These are phyloP conservation scores for Diaporthe destruens DNA, from an alignment of 2,329 filamentous ascomycete genomes.

Conservation along the genomic window DNA sequence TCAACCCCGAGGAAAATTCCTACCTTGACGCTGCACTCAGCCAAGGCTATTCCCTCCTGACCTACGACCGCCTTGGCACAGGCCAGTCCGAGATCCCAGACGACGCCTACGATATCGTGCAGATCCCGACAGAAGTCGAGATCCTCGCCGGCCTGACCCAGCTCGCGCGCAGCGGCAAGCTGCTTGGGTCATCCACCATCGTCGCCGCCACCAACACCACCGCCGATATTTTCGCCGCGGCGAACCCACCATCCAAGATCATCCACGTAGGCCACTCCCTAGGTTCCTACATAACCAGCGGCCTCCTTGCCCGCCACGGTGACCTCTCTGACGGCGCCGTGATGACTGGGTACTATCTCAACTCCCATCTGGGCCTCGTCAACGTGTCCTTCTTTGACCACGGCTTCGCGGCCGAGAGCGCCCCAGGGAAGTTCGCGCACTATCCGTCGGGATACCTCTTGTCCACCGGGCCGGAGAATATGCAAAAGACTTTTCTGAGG, in stretches of 20 bases:
- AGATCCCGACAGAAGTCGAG: conserved; percentile 55
- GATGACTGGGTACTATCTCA: conserved; percentile 54
- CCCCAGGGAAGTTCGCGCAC: conserved; percentile 43
- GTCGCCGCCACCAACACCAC: conserved; percentile 39
- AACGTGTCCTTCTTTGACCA: conserved; percentile 43
- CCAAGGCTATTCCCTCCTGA: conserved; percentile 55
- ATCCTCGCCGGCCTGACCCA: conserved; percentile 53
- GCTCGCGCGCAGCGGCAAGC: conserved; percentile 51
- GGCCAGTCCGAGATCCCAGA: conserved; percentile 52
- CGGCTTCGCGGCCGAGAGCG: conserved; percentile 44
- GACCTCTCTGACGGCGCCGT: conserved; percentile 53
- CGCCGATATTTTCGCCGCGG: conserved; percentile 41
- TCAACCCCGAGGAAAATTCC: conserved; percentile 50
- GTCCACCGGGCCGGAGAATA: conserved; percentile 43
- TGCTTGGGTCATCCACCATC: conserved; percentile 46
- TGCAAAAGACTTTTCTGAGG: conserved; percentile 53
- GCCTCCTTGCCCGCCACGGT: conserved; percentile 43
- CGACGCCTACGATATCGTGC: conserved; percentile 55
- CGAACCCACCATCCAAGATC: conserved; percentile 48
- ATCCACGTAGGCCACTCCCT: conserved; percentile 47
- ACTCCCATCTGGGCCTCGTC: conserved; percentile 42
- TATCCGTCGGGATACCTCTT: conserved; percentile 46
- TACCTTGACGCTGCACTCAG: conserved; percentile 53
- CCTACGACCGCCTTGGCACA: conserved; percentile 55
- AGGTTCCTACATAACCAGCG: conserved; percentile 42